Percentiles rank a stretch among this genome's conserved stretches.
Evolutionary conservation across 2,329 filamentous ascomycete genomes (phyloP).

Genomic region (Ophiocordyceps sinensis): DNA sequence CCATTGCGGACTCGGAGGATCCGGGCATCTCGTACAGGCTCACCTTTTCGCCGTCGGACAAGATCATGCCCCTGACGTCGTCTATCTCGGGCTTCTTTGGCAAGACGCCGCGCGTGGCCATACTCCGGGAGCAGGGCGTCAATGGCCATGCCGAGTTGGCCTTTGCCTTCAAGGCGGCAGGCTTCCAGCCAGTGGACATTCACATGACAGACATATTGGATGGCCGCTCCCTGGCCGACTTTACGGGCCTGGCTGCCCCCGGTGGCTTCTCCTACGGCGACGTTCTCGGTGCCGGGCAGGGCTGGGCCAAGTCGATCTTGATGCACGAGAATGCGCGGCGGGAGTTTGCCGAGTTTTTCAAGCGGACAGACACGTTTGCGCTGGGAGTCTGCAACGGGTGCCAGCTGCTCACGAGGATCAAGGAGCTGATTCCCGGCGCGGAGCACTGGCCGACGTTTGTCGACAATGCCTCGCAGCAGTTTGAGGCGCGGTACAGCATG

Average conservation of each 20-base stretch:
- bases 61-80: constrained; percentile 46
- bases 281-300: constrained; percentile 75
- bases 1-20: constrained; percentile 60
- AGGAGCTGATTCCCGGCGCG: constrained; percentile 75
- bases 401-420: constrained; percentile 73
- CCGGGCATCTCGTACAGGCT: constrained; percentile 77
- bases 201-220: constrained; percentile 91
- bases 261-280: constrained; percentile 95
- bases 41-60: constrained; percentile 66
- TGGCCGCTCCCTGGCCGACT: constrained; percentile 65
- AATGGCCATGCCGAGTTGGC: constrained; percentile 98
- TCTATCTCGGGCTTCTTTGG: constrained; percentile 37
- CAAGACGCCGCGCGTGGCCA: constrained; percentile 62
- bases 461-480: constrained; percentile 72
- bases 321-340: constrained; percentile 62
- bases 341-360: constrained; percentile 77
- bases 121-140: constrained; percentile 87
- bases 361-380: constrained; percentile 75
- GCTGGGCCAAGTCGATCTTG: constrained; percentile 89
- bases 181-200: constrained; percentile 83
- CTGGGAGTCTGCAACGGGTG: constrained; percentile 96
- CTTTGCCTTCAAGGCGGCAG: constrained; percentile 82
- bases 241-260: constrained; percentile 82
- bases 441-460: constrained; percentile 76
- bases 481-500: constrained; percentile 81